Conservation (phyloP, 495 filamentous ascomycete species). For the Pseudoneurospora amorphoporcata region DNA sequence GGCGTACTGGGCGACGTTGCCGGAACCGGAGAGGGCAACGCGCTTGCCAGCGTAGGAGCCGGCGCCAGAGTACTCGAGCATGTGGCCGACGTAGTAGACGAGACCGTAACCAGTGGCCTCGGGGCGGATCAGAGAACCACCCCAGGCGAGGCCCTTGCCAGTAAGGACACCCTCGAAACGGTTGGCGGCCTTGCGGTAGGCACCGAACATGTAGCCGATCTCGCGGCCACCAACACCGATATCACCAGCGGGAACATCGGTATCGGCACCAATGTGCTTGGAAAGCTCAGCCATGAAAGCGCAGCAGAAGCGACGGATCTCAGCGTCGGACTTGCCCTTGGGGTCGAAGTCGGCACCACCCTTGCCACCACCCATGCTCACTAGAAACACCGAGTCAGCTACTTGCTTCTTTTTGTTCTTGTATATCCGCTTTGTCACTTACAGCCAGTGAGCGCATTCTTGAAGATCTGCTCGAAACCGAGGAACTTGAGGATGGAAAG, state of each 20-base stretch:
- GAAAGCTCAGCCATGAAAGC: conserved; percentile 91
- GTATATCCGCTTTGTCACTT: conserved; percentile 31
- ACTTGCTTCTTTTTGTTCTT: background rate
- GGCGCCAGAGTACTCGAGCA: conserved; percentile 84
- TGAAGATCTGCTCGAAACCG: conserved; percentile 99
- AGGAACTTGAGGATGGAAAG: conserved; percentile 97
- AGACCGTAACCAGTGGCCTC: conserved; percentile 97
- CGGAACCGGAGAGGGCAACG: conserved; percentile 93
- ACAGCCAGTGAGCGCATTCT: conserved; percentile 97
- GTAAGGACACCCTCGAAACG: conserved; percentile 93
- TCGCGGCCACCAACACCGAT: conserved; percentile 86
- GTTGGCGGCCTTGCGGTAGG: conserved; percentile 83
- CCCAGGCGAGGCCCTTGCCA: conserved; percentile 89
- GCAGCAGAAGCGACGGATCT: conserved; percentile 96
- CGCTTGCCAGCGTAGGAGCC: conserved; percentile 85
- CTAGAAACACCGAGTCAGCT: conserved; percentile 33
- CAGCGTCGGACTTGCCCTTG: conserved; percentile 94
- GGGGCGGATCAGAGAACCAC: conserved; percentile 87
- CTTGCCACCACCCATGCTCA: conserved; percentile 97
- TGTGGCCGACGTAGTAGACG: conserved; percentile 95
- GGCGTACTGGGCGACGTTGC: conserved; percentile 97
- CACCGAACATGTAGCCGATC: conserved; percentile 90
- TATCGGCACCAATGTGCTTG: conserved; percentile 94
- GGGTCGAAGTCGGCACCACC: conserved; percentile 98
- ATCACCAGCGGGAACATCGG: conserved; percentile 90